Evolutionary conservation across 768 basidiomycete genomes (phyloP).

Genomic region (Kwoniella bestiolae): DNA sequence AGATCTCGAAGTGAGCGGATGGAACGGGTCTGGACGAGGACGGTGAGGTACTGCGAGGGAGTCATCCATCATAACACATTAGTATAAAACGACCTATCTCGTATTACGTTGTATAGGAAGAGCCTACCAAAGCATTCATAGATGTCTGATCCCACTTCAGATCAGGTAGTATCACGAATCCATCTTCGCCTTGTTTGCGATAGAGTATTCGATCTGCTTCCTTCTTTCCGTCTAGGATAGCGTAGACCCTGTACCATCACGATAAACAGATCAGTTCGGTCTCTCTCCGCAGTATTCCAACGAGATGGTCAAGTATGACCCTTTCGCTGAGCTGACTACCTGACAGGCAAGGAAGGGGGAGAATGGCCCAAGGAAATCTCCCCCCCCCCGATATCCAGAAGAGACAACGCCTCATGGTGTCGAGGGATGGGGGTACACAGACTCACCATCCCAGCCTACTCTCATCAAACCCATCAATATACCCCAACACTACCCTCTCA

Average conservation of each 20-base stretch:
- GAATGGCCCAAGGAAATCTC: too few relatives aligned
- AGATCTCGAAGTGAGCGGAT: slow-evolving; percentile 81
- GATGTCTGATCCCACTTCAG: slow-evolving; percentile 93
- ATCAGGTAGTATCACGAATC: slow-evolving; percentile 85
- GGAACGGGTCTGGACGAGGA: slow-evolving; percentile 67
- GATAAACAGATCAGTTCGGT: too few relatives aligned
- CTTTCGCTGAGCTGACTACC: too few relatives aligned
- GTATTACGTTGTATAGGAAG: not conserved
- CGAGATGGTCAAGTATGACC: too few relatives aligned
- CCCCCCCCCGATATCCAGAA: too few relatives aligned
- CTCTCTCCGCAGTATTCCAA: too few relatives aligned
- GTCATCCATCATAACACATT: not conserved
- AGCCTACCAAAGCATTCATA: slow-evolving; percentile 65
- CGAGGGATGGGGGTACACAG: not conserved
- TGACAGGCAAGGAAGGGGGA: too few relatives aligned
- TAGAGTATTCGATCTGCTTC: slow-evolving; percentile 76
- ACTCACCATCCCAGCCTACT: slow-evolving; percentile 79
- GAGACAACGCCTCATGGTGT: too few relatives aligned
- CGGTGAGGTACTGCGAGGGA: slow-evolving; percentile 69
- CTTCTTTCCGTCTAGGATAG: slow-evolving; percentile 75
- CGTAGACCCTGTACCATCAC: slow-evolving; percentile 81
- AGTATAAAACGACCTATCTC: too few relatives aligned
- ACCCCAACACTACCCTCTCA: slow-evolving; percentile 71
- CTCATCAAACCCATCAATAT: slow-evolving; percentile 74
- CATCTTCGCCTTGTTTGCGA: slow-evolving; percentile 61